Evolutionary conservation across 768 basidiomycete genomes (phyloP).

Genomic region (Hericium erinaceus): DNA sequence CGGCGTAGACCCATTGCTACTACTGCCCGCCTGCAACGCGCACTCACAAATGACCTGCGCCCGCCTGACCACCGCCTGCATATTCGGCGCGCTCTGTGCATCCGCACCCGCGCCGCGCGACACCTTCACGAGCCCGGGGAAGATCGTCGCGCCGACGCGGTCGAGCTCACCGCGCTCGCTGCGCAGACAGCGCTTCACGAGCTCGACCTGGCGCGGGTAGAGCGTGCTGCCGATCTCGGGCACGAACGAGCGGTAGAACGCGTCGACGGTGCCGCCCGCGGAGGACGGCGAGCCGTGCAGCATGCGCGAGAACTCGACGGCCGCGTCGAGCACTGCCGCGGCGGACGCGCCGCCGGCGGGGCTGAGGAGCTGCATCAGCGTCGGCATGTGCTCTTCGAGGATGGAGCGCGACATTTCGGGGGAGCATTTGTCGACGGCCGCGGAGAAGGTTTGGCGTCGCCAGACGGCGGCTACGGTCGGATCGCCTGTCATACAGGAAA

Average conservation of each 20-base stretch:
- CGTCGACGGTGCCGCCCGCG: slow-evolving; percentile 43
- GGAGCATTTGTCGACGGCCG: slow-evolving; percentile 71
- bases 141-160: slow-evolving; percentile 75
- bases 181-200: slow-evolving; percentile 72
- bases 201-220: slow-evolving; percentile 73
- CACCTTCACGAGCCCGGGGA: slow-evolving; percentile 83
- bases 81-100: slow-evolving; percentile 33
- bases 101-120: slow-evolving; percentile 31
- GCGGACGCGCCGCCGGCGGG: slow-evolving; percentile 27
- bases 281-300: slow-evolving; percentile 60
- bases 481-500: slow-evolving; percentile 42
- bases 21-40: slow-evolving; percentile 35
- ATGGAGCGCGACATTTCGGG: slow-evolving; percentile 61
- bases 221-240: slow-evolving; percentile 71
- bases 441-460: slow-evolving; percentile 85
- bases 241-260: slow-evolving; percentile 81
- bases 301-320: slow-evolving; percentile 79
- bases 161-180: slow-evolving; percentile 69
- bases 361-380: slow-evolving; percentile 45
- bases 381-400: slow-evolving; percentile 63
- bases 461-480: slow-evolving; percentile 85
- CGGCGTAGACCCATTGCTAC: background rate
- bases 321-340: slow-evolving; percentile 56
- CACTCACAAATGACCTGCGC: slow-evolving; percentile 87
- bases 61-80: slow-evolving; percentile 69